Percentiles rank a stretch among this genome's conserved stretches.
Conservation (phyloP, 192 early-diverging fungal genomes). For the Coemansia javaensis region DNA sequence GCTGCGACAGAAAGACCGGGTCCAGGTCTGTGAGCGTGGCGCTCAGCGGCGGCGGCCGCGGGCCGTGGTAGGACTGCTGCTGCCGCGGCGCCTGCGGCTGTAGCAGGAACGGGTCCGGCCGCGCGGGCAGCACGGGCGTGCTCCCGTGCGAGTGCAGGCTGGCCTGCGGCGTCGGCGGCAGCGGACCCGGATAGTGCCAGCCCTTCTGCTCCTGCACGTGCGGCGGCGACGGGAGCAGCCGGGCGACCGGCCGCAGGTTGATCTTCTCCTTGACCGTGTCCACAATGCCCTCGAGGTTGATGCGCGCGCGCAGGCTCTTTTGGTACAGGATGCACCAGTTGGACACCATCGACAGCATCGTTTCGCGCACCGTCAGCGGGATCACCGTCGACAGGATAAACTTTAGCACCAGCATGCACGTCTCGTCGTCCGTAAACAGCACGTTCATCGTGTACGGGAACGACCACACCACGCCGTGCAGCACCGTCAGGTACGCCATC, state of each 20-base stretch:
- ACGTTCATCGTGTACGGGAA: conserved; percentile 32
- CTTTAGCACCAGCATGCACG: conserved; percentile 11
- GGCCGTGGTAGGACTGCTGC: too few species aligned
- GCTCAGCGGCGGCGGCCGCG: too few species aligned
- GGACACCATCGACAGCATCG: conserved; percentile 44
- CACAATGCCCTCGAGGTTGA: conserved; percentile 35
- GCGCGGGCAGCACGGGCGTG: conserved; percentile 4
- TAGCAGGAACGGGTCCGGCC: not conserved
- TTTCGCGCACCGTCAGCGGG: conserved; percentile 39
- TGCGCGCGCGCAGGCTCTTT: conserved; percentile 17
- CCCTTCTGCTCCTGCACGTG: conserved; percentile 14
- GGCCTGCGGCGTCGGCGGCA: not conserved
- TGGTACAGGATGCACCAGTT: conserved; percentile 40
- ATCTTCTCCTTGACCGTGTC: conserved; percentile 23
- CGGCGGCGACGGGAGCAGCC: conserved; percentile 29
- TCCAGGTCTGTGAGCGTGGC: conserved; percentile 1
- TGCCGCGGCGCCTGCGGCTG: too few species aligned
- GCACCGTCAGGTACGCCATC: conserved; percentile 30
- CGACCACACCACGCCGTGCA: conserved; percentile 43
- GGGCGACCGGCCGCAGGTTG: conserved; percentile 13
- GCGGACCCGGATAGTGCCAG: conserved; percentile 25
- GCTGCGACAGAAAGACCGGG: conserved; percentile 26
- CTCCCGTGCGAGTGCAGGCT: conserved; percentile 10
- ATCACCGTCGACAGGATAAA: conserved; percentile 19
- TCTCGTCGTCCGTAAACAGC: conserved; percentile 26